Evolutionary conservation across 2,329 filamentous ascomycete genomes (phyloP).

Genomic region (Cryphonectria carpinicola): DNA sequence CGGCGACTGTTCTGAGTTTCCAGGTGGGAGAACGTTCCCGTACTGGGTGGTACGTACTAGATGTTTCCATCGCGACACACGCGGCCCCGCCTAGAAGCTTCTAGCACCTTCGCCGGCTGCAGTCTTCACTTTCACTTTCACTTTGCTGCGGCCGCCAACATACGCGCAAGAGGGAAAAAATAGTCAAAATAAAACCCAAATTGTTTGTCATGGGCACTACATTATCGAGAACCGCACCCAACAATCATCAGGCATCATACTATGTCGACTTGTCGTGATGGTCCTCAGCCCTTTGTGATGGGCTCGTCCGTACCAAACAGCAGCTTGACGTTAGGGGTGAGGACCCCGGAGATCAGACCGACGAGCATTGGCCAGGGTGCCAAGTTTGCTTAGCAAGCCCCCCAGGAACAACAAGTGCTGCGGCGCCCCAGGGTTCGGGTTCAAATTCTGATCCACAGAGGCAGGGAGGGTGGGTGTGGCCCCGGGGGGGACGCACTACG

Average conservation of each 20-base stretch:
- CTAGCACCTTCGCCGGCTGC: conserved; percentile 27
- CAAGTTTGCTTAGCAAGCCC: background rate
- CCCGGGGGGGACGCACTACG: background rate
- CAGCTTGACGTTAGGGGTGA: background rate
- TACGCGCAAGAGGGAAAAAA: background rate
- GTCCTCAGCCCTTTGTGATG: background rate
- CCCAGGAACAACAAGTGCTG: no score
- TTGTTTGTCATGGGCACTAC: background rate
- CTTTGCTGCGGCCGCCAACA: background rate
- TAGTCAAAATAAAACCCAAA: background rate
- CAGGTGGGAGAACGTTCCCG: conserved; percentile 12
- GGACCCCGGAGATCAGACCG: no score
- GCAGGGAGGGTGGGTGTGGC: no score
- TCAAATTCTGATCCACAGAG: no score
- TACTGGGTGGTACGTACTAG: background rate
- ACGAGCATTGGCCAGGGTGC: background rate
- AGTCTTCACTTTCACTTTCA: no score
- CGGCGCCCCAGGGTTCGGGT: no score
- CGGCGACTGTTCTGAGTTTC: conserved; percentile 12
- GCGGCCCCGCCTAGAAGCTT: conserved; percentile 32
- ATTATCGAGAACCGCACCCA: background rate
- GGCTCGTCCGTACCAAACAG: background rate
- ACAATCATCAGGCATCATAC: background rate
- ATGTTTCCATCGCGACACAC: background rate
- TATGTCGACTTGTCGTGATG: background rate